Percentiles rank a stretch among this genome's conserved stretches.
These are phyloP conservation scores for Nemania sp. DNA, from an alignment of 2,329 filamentous ascomycete genomes.

Conservation along the genomic window DNA sequence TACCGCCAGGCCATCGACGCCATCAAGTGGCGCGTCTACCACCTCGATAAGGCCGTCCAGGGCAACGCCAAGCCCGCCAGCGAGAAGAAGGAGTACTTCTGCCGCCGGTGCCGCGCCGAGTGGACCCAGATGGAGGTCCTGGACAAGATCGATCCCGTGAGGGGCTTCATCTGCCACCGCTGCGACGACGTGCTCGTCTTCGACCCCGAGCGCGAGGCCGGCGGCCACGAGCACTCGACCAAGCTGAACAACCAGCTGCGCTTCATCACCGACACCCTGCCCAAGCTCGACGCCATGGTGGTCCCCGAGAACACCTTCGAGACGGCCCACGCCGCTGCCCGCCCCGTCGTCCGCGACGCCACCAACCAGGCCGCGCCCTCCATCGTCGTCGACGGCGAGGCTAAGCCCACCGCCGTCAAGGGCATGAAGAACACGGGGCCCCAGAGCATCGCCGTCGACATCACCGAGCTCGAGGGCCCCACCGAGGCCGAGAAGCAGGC, in stretches of 20 bases:
- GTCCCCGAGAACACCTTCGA: slow-evolving; percentile 83
- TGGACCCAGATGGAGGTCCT: slow-evolving; percentile 93
- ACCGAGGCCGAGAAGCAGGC: slow-evolving; percentile 75
- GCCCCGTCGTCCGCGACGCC: slow-evolving; percentile 74
- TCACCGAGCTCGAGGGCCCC: slow-evolving; percentile 74
- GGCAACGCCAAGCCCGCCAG: slow-evolving; percentile 81
- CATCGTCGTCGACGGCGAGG: slow-evolving; percentile 65
- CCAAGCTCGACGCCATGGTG: slow-evolving; percentile 78
- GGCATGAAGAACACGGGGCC: slow-evolving; percentile 75
- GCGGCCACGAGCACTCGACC: slow-evolving; percentile 78
- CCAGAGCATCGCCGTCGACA: slow-evolving; percentile 76
- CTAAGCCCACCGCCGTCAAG: slow-evolving; percentile 74
- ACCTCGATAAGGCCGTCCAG: slow-evolving; percentile 89
- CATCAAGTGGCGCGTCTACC: slow-evolving; percentile 93
- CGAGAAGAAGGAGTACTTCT: slow-evolving; percentile 94
- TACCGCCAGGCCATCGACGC: slow-evolving; percentile 94
- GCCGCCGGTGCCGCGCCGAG: slow-evolving; percentile 82
- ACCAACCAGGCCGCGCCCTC: slow-evolving; percentile 74
- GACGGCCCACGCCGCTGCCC: slow-evolving; percentile 70
- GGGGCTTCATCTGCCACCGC: slow-evolving; percentile 85
- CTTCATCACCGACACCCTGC: slow-evolving; percentile 80
- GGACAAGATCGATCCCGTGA: slow-evolving; percentile 72
- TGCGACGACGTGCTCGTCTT: slow-evolving; percentile 75
- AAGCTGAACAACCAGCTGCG: slow-evolving; percentile 83
- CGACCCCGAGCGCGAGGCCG: slow-evolving; percentile 74